Base-by-base conservation (phyloP, 2,329 filamentous ascomycete genomes). In the Xylariaceae sp. region DNA sequence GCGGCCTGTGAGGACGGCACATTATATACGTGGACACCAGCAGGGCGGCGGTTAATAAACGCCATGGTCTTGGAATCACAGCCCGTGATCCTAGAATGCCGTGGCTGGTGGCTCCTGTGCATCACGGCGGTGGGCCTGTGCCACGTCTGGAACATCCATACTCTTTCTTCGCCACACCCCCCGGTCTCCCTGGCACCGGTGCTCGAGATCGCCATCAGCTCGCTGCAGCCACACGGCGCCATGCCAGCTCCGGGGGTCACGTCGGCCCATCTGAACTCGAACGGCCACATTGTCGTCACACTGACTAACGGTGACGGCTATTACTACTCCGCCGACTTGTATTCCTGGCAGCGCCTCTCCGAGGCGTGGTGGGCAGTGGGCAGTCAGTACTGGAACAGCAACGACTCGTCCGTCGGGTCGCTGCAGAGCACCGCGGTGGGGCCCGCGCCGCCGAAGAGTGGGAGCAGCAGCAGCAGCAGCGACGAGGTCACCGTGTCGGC, bases 311-410 rank as follows among this genome's bases (percentile, higher is more conserved):
- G 92, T 14, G 90, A 98, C 49, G 92, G 92, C 2, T 98, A 88
- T 60, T 80, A 80, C 33, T 98, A 98, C 60, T 85, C 85, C 2
- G 75, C 83, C 1, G 71, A 73, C 13, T 84, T 98, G 81, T 90
- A 79, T 58, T 76, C 80, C 6, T 98, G 92, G 92, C 90, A 96
- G 59, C 79, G 89, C 8, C 69, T 98, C n/a, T 94, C 88, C 2
- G 93, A 98, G 56, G 75, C 86, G 2, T 98, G 92, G 92, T 98
- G 92, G 88, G 90, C 90, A 0, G 88, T 96, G 0, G 89, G 89
- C 13, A 94, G 86, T 47, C 92, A 98, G 56, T 98, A 98, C 58
- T 98, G 92, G 93, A 96, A 98, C 59, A 93, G 88, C 1, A 94
- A 88, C 33, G 92, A 95, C 51, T 88, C 87, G 2, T 88, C 88